Evolutionary conservation across 2,329 filamentous ascomycete species (phyloP).

Genomic region (Ustulina deusta): DNA sequence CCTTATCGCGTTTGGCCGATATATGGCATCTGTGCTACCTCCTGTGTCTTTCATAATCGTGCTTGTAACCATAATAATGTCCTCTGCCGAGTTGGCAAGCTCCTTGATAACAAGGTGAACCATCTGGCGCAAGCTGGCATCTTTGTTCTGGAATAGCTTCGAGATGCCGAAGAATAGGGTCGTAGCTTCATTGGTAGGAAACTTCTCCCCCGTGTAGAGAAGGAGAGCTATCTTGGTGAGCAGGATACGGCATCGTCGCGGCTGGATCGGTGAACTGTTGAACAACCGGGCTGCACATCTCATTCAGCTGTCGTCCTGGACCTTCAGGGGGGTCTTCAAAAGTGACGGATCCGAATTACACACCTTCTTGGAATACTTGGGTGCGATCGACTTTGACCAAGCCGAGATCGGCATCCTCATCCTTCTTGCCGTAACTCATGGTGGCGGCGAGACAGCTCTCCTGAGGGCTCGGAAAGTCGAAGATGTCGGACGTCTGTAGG

Average conservation of each 20-base stretch:
- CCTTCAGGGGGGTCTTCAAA: background rate
- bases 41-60: constrained; percentile 99
- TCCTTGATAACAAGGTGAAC: constrained; percentile 99
- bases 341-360: constrained; percentile 49
- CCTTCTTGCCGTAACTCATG: constrained; percentile 99
- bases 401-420: constrained; percentile 94
- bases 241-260: constrained; percentile 95
- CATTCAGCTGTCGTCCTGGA: constrained; percentile 23
- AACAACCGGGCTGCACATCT: constrained; percentile 83
- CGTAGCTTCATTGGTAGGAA: constrained; percentile 96
- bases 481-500: constrained; percentile 44
- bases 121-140: constrained; percentile 98
- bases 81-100: constrained; percentile 92
- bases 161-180: constrained; percentile 99
- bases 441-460: constrained; percentile 56
- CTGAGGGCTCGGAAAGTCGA: constrained; percentile 46
- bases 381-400: constrained; percentile 98
- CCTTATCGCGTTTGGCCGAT: constrained; percentile 94
- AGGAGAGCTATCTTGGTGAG: constrained; percentile 97
- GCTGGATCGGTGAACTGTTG: constrained; percentile 96
- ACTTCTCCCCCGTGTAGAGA: constrained; percentile 95
- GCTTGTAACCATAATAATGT: constrained; percentile 99
- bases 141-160: constrained; percentile 99
- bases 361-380: constrained; percentile 98
- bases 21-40: constrained; percentile 92